phyloP scores from a whole-genome alignment of 1,284 basidiomycete species.

The Tilletia walkeri region DNA sequence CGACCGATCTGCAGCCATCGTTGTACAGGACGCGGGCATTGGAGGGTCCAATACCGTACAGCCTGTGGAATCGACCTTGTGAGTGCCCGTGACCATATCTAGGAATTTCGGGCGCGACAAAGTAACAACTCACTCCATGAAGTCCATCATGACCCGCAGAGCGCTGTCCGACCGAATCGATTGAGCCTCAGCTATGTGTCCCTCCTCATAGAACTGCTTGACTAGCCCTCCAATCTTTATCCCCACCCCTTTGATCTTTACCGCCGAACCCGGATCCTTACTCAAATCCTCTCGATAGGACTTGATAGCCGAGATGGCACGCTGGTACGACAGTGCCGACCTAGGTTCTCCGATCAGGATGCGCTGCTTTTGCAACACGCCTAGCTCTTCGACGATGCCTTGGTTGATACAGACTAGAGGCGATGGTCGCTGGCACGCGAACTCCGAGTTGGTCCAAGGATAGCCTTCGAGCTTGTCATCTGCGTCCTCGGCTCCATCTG shows the following conservation, averaged over 20 bases:
- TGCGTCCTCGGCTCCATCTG: neutral
- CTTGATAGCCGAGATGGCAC: conserved; percentile 47
- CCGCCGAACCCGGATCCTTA: conserved; percentile 25
- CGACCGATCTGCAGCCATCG: conserved; percentile 37
- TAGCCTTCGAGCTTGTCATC: neutral
- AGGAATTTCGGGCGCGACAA: too few species aligned
- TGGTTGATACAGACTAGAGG: conserved; percentile 45
- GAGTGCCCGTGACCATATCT: too few species aligned
- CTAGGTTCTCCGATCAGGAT: conserved; percentile 37
- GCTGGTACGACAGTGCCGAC: conserved; percentile 47
- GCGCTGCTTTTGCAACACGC: conserved; percentile 43
- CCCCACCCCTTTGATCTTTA: conserved; percentile 45
- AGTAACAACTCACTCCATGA: conserved; percentile 29
- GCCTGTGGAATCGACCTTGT: neutral
- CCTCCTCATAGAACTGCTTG: conserved; percentile 37
- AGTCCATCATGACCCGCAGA: conserved; percentile 37
- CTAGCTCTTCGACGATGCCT: conserved; percentile 41
- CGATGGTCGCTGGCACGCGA: conserved; percentile 41
- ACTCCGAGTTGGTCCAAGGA: conserved; percentile 35
- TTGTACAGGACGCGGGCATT: conserved; percentile 44
- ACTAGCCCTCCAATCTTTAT: conserved; percentile 40
- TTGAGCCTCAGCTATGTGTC: conserved; percentile 42
- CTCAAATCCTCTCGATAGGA: conserved; percentile 40
- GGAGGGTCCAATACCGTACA: conserved; percentile 49
- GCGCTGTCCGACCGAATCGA: conserved; percentile 39